Conservation (phyloP, 208 protist species). For the Herpetomonas samuelpessoai region DNA sequence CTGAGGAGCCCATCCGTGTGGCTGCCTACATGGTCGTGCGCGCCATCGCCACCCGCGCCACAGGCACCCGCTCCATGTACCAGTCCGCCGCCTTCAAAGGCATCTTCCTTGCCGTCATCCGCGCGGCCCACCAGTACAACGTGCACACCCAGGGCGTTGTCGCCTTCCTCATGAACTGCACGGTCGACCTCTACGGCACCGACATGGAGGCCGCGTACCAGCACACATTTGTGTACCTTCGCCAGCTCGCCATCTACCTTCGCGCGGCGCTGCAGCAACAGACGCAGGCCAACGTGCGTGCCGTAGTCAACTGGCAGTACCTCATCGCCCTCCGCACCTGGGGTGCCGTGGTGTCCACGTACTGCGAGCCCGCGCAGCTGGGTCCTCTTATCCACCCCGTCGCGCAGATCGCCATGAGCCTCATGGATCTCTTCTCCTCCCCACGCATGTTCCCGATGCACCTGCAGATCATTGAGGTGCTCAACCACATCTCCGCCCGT, state of each 20-base stretch:
- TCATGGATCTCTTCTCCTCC: constrained; percentile 92
- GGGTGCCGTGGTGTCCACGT: constrained; percentile 89
- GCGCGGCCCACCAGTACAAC: constrained; percentile 79
- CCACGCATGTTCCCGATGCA: constrained; percentile 95
- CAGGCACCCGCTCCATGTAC: constrained; percentile 88
- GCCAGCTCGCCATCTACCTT: constrained; percentile 97
- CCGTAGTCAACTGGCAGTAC: constrained; percentile 98
- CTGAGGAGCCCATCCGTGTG: constrained; percentile 81
- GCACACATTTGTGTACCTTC: constrained; percentile 97
- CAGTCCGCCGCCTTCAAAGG: constrained; percentile 91
- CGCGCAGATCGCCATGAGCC: constrained; percentile 85
- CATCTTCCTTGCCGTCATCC: constrained; percentile 91
- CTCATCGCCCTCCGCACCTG: constrained; percentile 93
- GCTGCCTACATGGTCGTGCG: constrained; percentile 88
- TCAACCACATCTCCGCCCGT: constrained; percentile 89
- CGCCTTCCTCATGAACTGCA: constrained; percentile 93
- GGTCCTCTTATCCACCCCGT: constrained; percentile 92
- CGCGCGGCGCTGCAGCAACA: constrained; percentile 92
- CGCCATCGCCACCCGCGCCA: constrained; percentile 82
- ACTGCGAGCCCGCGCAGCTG: constrained; percentile 80
- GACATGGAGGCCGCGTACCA: constrained; percentile 93
- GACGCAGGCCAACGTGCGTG: constrained; percentile 86
- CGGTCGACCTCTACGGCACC: constrained; percentile 94
- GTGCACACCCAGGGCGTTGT: constrained; percentile 75
- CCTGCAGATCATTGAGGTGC: constrained; percentile 90